Evolutionary conservation across 2,329 filamentous ascomycete species (phyloP).

Genomic region (Pseudocercospora pini-densiflorae): DNA sequence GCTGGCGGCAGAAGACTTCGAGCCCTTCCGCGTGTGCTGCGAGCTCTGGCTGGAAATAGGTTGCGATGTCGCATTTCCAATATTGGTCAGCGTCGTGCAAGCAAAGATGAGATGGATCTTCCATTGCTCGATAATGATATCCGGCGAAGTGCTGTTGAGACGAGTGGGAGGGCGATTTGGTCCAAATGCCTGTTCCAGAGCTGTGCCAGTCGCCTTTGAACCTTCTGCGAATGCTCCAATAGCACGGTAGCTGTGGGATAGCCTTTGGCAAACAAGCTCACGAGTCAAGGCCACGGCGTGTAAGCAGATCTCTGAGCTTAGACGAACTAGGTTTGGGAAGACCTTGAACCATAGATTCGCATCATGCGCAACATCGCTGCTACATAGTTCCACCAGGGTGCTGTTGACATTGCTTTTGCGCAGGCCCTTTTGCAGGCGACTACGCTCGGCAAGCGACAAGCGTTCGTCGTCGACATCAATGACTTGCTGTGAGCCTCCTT

Average conservation of each 20-base stretch:
- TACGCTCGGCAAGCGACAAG: constrained; percentile 88
- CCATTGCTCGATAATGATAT: constrained; percentile 95
- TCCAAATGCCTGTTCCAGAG: constrained; percentile 62
- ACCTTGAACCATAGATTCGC: constrained; percentile 97
- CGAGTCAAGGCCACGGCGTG: constrained; percentile 89
- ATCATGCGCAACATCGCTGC: constrained; percentile 93
- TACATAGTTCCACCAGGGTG: constrained; percentile 89
- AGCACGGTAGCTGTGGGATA: constrained; percentile 88
- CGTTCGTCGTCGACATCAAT: constrained; percentile 93
- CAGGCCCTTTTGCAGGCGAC: constrained; percentile 86
- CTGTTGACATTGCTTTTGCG: constrained; percentile 82
- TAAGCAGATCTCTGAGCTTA: constrained; percentile 87
- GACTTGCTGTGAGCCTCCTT: constrained; percentile 84
- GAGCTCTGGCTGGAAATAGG: constrained; percentile 56
- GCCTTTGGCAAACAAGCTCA: constrained; percentile 88
- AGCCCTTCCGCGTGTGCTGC: constrained; percentile 82
- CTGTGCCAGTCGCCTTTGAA: constrained; percentile 53
- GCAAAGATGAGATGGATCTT: constrained; percentile 97
- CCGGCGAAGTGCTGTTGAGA: constrained; percentile 70
- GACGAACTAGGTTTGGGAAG: constrained; percentile 90
- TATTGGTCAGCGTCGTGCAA: constrained; percentile 88
- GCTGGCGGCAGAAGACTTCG: constrained; percentile 66
- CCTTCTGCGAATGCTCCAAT: constrained; percentile 80
- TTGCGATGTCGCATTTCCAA: constrained; percentile 60
- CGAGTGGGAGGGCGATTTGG: constrained; percentile 43